phyloP scores from a whole-genome alignment of 1,284 basidiomycete genomes.

The Tetrapyrgos nigripes region DNA sequence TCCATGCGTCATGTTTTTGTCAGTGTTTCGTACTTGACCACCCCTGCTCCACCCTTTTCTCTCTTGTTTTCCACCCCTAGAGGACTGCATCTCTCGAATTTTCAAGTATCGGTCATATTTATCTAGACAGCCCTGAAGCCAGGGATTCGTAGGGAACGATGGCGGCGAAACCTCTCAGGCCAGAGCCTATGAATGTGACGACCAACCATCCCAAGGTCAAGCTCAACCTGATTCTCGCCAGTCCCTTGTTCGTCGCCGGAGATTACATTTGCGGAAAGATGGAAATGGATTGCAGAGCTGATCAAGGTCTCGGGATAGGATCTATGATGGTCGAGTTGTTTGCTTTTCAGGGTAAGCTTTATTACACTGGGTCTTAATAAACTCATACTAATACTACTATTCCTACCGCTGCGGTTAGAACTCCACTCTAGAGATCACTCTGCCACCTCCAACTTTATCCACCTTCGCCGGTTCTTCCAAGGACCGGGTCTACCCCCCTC shows the following conservation, averaged over 20 bases:
- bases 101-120: too few relatives aligned
- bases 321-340: slow-evolving; percentile 78
- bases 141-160: too few relatives aligned
- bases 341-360: slow-evolving; percentile 68
- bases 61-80: too few relatives aligned
- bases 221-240: slow-evolving; percentile 62
- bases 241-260: slow-evolving; percentile 68
- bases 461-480: slow-evolving; percentile 73
- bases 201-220: slow-evolving; percentile 77
- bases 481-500: slow-evolving; percentile 81
- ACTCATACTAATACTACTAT: neutral
- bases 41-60: too few relatives aligned
- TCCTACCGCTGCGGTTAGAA: slow-evolving; percentile 48
- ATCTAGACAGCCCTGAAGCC: too few relatives aligned
- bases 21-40: too few relatives aligned
- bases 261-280: slow-evolving; percentile 71
- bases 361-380: neutral
- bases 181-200: slow-evolving; percentile 81
- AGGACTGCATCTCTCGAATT: too few relatives aligned
- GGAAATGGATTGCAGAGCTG: slow-evolving; percentile 77
- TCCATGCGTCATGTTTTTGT: too few relatives aligned
- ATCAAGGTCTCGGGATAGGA: slow-evolving; percentile 73
- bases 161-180: slow-evolving; percentile 20
- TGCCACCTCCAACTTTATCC: slow-evolving; percentile 76
- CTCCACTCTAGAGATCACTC: slow-evolving; percentile 77